Evolutionary conservation across 345 rosid genomes (phyloP).

Genomic region (Hibiscus trionum): DNA sequence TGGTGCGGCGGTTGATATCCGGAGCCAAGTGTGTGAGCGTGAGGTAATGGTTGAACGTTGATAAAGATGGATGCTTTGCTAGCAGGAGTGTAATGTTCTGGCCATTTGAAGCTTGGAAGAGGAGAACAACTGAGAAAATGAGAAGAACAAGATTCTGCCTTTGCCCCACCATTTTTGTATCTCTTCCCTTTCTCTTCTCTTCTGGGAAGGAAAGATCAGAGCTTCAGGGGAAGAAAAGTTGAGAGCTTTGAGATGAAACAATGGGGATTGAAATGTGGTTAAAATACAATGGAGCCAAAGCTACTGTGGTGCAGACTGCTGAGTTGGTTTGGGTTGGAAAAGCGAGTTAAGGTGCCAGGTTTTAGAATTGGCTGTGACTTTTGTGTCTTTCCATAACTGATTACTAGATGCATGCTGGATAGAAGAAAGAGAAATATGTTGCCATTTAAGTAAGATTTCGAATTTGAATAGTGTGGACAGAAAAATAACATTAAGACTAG

Average conservation of each 20-base stretch:
- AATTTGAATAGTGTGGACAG: too few relatives aligned
- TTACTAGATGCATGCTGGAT: too few relatives aligned
- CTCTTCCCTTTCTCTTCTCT: background rate
- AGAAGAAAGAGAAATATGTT: too few relatives aligned
- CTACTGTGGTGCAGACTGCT: too few relatives aligned
- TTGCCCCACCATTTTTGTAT: constrained; percentile 22
- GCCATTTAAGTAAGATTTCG: too few relatives aligned
- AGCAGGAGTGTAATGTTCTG: constrained; percentile 77
- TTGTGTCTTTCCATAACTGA: too few relatives aligned
- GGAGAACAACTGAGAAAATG: background rate
- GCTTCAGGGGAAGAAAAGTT: constrained; percentile 49
- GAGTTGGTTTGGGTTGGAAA: too few relatives aligned
- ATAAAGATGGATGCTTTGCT: constrained; percentile 57
- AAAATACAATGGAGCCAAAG: background rate
- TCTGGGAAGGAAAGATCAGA: background rate
- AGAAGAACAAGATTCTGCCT: background rate
- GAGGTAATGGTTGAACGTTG: constrained; percentile 86
- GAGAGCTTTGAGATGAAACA: constrained; percentile 46
- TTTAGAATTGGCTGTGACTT: too few relatives aligned
- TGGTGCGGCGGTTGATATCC: constrained; percentile 75
- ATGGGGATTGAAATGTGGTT: background rate
- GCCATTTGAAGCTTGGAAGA: constrained; percentile 22
- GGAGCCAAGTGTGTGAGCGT: constrained; percentile 71
- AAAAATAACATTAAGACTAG: too few relatives aligned
- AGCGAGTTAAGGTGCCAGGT: too few relatives aligned